These are phyloP conservation scores for Cutaneotrichosporon daszewskae DNA, from an alignment of 1,284 basidiomycete species.

Conservation along the genomic window DNA sequence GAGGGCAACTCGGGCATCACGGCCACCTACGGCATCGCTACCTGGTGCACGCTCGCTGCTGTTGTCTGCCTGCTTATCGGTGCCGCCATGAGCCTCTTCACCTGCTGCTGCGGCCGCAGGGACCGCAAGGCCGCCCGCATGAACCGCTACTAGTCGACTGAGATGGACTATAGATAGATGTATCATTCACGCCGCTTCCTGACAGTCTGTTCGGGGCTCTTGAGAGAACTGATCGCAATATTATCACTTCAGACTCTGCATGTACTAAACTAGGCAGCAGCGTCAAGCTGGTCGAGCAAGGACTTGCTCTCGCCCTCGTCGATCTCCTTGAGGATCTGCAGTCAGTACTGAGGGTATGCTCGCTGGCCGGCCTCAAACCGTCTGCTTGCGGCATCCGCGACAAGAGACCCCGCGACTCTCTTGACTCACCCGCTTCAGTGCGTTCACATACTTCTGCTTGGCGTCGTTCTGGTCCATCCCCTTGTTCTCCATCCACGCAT, in stretches of 20 bases:
- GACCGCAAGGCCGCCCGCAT: too few relatives aligned
- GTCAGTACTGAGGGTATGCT: neutral
- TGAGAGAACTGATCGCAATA: too few relatives aligned
- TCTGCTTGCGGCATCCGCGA: neutral
- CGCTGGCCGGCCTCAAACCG: too few relatives aligned
- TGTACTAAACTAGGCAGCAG: neutral
- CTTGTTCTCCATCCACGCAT: neutral
- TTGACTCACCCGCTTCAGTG: neutral
- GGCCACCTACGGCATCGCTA: slow-evolving; percentile 30
- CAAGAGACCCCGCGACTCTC: too few relatives aligned
- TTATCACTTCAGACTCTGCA: too few relatives aligned
- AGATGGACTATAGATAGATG: too few relatives aligned
- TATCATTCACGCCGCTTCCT: too few relatives aligned
- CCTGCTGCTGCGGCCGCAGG: slow-evolving; percentile 28
- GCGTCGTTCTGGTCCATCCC: slow-evolving; percentile 1
- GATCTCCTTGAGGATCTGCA: slow-evolving; percentile 1
- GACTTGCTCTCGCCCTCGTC: slow-evolving; percentile 1
- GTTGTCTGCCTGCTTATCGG: slow-evolving; percentile 37
- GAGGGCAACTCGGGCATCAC: slow-evolving; percentile 24
- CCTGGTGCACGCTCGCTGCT: slow-evolving; percentile 38
- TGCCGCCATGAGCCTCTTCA: slow-evolving; percentile 30
- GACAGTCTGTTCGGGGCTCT: too few relatives aligned
- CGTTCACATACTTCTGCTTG: neutral
- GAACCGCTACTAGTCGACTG: too few relatives aligned
- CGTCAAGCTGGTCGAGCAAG: slow-evolving; percentile 1